These are phyloP conservation scores for Trichoderma harzianum DNA, from an alignment of 2,329 filamentous ascomycete genomes.

Conservation along the genomic window DNA sequence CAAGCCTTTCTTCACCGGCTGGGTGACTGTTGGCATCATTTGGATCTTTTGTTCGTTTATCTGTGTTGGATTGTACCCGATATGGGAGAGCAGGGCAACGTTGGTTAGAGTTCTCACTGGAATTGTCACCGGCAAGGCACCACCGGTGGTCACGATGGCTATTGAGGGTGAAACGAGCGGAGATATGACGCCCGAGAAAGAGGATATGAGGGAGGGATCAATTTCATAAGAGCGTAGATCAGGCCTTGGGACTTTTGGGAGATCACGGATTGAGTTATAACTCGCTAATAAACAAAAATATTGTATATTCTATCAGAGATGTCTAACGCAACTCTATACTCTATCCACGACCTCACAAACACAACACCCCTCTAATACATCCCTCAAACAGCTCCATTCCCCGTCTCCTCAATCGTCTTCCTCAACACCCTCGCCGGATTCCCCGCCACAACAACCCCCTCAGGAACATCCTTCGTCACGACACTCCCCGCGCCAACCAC, in stretches of 20 bases:
- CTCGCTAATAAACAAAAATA: not conserved
- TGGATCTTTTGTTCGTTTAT: conserved; percentile 70
- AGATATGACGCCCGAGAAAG: conserved; percentile 9
- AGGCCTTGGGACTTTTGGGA: too few relatives aligned
- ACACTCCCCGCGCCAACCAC: conserved; percentile 79
- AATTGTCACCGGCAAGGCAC: conserved; percentile 8
- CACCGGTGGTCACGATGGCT: not conserved
- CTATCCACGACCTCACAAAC: not conserved
- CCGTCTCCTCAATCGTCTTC: conserved; percentile 31
- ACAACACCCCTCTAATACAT: not conserved
- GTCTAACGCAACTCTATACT: not conserved
- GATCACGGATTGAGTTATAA: not conserved
- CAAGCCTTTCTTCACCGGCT: conserved; percentile 66
- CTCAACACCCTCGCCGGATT: conserved; percentile 62
- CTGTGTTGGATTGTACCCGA: conserved; percentile 75
- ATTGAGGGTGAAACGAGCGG: not conserved
- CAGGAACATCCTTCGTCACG: conserved; percentile 69
- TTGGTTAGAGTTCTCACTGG: conserved; percentile 15
- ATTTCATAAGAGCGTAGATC: not conserved
- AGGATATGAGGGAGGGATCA: conserved; percentile 1
- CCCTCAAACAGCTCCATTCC: not conserved
- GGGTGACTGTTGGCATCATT: conserved; percentile 66
- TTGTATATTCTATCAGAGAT: not conserved
- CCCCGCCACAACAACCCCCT: conserved; percentile 60
- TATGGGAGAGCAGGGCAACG: conserved; percentile 73